phyloP scores from a whole-genome alignment of 345 rosid species.

The Gossypium anomalum region DNA sequence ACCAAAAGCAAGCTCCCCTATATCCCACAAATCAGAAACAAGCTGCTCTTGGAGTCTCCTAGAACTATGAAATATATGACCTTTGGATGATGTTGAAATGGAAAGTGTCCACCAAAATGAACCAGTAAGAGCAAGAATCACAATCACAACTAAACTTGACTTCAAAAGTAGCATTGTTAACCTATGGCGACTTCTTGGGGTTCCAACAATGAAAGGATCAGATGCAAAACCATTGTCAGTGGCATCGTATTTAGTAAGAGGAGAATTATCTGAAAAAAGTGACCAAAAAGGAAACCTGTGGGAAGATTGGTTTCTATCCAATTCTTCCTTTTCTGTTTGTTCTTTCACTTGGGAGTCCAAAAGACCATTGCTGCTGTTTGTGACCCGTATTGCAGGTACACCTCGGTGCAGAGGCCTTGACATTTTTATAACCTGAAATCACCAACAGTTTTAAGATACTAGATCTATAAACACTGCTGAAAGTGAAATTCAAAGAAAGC shows the following conservation, averaged over 20 bases:
- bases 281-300: constrained; percentile 56
- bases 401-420: constrained; percentile 82
- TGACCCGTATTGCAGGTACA: constrained; percentile 51
- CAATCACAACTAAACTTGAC: constrained; percentile 66
- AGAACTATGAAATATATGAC: constrained; percentile 64
- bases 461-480: constrained; percentile 35
- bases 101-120: constrained; percentile 95
- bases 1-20: constrained; percentile 83
- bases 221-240: constrained; percentile 57
- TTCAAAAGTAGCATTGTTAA: constrained; percentile 53
- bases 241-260: constrained; percentile 46
- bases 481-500: not conserved
- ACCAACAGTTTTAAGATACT: not conserved
- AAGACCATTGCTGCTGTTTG: constrained; percentile 54
- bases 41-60: constrained; percentile 86
- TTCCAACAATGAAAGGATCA: constrained; percentile 44
- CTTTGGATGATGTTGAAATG: constrained; percentile 65
- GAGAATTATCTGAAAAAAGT: constrained; percentile 43
- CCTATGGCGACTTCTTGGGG: constrained; percentile 59
- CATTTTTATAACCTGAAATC: constrained; percentile 48
- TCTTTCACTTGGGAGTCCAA: constrained; percentile 76
- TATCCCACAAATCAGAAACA: constrained; percentile 80
- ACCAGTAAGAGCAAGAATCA: constrained; percentile 62
- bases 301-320: constrained; percentile 48
- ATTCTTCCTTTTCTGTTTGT: constrained; percentile 61